phyloP scores from a whole-genome alignment of 495 filamentous ascomycete species.

The Aspergillus haitiensis region DNA sequence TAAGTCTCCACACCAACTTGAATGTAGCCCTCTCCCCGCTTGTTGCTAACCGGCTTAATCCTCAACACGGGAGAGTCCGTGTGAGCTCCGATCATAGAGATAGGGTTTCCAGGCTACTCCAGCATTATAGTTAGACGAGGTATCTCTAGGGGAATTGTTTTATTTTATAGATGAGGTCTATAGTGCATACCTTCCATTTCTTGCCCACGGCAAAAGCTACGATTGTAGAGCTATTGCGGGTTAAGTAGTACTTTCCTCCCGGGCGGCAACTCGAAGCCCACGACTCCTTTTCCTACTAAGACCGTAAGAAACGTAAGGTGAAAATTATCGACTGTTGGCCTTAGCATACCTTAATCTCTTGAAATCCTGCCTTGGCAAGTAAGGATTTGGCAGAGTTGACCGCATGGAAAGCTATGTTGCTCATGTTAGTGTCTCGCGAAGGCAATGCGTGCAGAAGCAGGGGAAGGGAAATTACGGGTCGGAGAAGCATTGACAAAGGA shows the following conservation, averaged over 20 bases:
- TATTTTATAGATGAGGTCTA: not conserved
- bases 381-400: conserved; percentile 74
- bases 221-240: conserved; percentile 89
- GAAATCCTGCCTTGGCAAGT: conserved; percentile 79
- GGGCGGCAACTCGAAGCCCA: conserved; percentile 79
- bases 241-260: conserved; percentile 95
- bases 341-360: conserved; percentile 65
- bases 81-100: conserved; percentile 95
- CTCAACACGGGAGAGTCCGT: conserved; percentile 91
- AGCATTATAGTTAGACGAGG: not conserved
- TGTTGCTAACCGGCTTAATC: conserved; percentile 92
- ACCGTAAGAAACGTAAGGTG: conserved; percentile 5
- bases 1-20: conserved; percentile 98
- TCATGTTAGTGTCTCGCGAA: conserved; percentile 25
- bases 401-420: conserved; percentile 83
- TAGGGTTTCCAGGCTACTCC: conserved; percentile 76
- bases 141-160: not conserved
- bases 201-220: conserved; percentile 92
- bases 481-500: conserved; percentile 94
- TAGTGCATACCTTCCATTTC: conserved; percentile 68
- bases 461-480: conserved; percentile 64
- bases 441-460: not conserved
- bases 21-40: conserved; percentile 79
- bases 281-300: conserved; percentile 72
- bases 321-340: not conserved